phyloP scores from a whole-genome alignment of 192 early-diverging fungal species.

The Backusella mclennaniae region DNA sequence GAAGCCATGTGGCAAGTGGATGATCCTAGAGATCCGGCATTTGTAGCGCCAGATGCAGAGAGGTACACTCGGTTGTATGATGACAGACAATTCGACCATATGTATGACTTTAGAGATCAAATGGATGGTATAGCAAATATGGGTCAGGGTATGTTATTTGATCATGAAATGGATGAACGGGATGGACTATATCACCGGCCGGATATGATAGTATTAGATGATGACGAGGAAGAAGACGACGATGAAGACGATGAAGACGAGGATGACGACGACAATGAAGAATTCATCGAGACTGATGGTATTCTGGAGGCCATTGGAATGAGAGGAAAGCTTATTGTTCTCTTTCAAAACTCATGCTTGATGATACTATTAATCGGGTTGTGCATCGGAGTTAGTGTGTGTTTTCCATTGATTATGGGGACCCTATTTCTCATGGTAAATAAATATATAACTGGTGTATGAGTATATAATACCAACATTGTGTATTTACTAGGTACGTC shows the following conservation, averaged over 20 bases:
- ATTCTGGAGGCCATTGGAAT: constrained; percentile 85
- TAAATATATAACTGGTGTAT: neutral
- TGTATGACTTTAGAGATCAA: neutral
- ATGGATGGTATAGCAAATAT: neutral
- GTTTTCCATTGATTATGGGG: constrained; percentile 70
- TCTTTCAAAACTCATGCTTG: constrained; percentile 79
- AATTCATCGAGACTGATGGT: constrained; percentile 62
- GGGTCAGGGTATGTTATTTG: neutral
- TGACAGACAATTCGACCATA: neutral
- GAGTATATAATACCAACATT: neutral
- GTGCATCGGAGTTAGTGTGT: constrained; percentile 63
- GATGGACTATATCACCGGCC: neutral
- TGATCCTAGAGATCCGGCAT: neutral
- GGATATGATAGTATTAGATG: neutral
- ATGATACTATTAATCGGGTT: constrained; percentile 72
- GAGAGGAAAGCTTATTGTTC: constrained; percentile 69
- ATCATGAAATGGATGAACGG: neutral
- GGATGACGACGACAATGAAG: constrained; percentile 42
- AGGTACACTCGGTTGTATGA: neutral
- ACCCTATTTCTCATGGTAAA: constrained; percentile 42
- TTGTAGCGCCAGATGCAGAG: neutral
- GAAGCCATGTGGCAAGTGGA: neutral
- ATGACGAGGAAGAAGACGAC: neutral
- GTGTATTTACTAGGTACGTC: neutral
- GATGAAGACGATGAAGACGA: constrained; percentile 14